phyloP scores from a whole-genome alignment of 371 early-diverging fungal species.

The Circinella minor region DNA sequence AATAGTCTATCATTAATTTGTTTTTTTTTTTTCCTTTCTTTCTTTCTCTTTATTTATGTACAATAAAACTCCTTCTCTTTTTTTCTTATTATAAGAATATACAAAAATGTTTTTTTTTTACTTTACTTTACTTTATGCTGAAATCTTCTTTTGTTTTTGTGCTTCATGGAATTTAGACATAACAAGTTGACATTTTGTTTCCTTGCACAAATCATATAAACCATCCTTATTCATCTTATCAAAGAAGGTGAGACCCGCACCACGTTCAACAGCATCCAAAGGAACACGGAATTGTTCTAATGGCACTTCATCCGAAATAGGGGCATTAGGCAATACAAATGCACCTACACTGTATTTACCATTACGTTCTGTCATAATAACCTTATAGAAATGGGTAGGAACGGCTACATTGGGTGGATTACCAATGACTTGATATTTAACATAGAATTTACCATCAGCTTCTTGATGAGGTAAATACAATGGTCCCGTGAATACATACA shows the following conservation, averaged over 20 bases:
- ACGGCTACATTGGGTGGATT: slow-evolving; percentile 89
- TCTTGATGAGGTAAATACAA: slow-evolving; percentile 79
- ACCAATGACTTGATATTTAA: slow-evolving; percentile 91
- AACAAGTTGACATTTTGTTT: slow-evolving; percentile 53
- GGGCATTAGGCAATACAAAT: slow-evolving; percentile 88
- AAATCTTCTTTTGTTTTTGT: slow-evolving; percentile 25
- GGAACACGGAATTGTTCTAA: slow-evolving; percentile 77
- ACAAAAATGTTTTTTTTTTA: too few species aligned
- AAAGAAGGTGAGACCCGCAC: slow-evolving; percentile 82
- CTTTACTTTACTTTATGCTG: neutral
- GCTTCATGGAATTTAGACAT: slow-evolving; percentile 49
- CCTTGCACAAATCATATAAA: slow-evolving; percentile 49
- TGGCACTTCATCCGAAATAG: slow-evolving; percentile 68
- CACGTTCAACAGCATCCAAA: slow-evolving; percentile 77
- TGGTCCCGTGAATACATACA: slow-evolving; percentile 83
- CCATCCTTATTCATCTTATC: slow-evolving; percentile 61
- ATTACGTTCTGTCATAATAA: slow-evolving; percentile 64
- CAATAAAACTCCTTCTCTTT: neutral
- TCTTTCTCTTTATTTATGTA: neutral
- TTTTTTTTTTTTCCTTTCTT: too few species aligned
- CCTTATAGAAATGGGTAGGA: slow-evolving; percentile 94
- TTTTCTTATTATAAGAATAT: too few species aligned
- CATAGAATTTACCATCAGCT: slow-evolving; percentile 72
- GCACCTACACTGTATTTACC: slow-evolving; percentile 66
- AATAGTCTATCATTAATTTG: slow-evolving; percentile 4